These are phyloP conservation scores for Lagenaria siceraria DNA, from an alignment of 306 rosid species.

Conservation along the genomic window DNA sequence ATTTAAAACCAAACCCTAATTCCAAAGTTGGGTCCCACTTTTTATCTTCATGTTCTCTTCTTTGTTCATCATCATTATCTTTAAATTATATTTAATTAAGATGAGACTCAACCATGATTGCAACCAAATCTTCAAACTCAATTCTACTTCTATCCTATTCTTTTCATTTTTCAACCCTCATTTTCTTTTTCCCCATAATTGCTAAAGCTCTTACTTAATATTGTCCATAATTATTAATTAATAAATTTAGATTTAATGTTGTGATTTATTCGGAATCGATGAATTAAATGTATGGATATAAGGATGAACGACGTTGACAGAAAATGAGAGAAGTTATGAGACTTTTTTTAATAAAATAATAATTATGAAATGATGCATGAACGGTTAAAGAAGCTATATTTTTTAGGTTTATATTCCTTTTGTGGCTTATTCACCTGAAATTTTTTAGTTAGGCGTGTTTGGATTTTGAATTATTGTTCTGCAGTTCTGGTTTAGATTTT, in stretches of 20 bases:
- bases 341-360: too few species aligned
- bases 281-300: not conserved
- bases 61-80: not conserved
- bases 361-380: too few species aligned
- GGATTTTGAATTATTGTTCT: too few species aligned
- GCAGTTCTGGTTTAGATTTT: too few species aligned
- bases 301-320: too few species aligned
- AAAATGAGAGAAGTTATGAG: too few species aligned
- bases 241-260: not conserved
- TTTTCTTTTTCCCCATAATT: not conserved
- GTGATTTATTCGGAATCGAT: not conserved
- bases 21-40: not conserved
- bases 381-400: too few species aligned
- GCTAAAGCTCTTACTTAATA: not conserved
- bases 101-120: not conserved
- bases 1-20: not conserved
- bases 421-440: too few species aligned
- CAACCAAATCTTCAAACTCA: conserved; percentile 6
- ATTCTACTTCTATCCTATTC: not conserved
- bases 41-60: not conserved
- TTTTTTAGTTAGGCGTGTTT: too few species aligned
- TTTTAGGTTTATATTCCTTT: too few species aligned
- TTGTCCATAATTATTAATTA: not conserved
- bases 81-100: not conserved
- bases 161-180: not conserved